Conservation (phyloP, 2,329 filamentous ascomycete genomes). For the Metarhizium sp. region DNA sequence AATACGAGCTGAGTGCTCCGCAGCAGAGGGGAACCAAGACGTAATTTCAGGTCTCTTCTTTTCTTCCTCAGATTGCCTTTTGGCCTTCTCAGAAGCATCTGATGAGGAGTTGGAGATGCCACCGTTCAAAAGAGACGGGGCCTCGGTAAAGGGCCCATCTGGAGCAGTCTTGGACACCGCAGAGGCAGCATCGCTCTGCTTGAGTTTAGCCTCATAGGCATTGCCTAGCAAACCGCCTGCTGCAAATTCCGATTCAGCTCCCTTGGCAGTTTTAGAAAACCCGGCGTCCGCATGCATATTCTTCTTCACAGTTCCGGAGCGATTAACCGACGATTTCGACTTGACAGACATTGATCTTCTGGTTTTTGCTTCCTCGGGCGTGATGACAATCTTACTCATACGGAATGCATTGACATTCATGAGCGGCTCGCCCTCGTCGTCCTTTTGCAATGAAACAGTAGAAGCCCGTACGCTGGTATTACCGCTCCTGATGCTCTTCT, state of each 20-base stretch:
- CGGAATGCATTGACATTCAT: constrained; percentile 11
- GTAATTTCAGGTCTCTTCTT: constrained; percentile 13
- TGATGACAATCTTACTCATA: constrained; percentile 5
- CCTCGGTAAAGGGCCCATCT: constrained; percentile 41
- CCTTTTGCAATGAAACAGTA: neutral
- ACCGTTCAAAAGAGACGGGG: constrained; percentile 46
- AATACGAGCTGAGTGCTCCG: constrained; percentile 27
- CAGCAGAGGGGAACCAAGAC: constrained; percentile 28
- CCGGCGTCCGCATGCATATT: neutral
- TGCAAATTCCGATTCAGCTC: constrained; percentile 34
- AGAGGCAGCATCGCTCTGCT: constrained; percentile 20
- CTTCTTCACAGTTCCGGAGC: neutral
- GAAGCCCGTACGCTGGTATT: neutral
- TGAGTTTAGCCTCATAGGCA: constrained; percentile 35
- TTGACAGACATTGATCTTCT: neutral
- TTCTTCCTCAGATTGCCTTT: constrained; percentile 12
- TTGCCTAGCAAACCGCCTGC: constrained; percentile 42
- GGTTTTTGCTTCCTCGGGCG: neutral
- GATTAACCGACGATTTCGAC: neutral
- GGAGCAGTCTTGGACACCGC: constrained; percentile 24
- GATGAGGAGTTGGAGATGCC: constrained; percentile 13
- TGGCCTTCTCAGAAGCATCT: constrained; percentile 6
- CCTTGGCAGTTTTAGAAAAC: neutral
- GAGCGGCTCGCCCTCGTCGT: constrained; percentile 7
- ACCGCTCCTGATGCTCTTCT: constrained; percentile 2